Evolutionary conservation across 2,329 filamentous ascomycete species (phyloP), one percentile per base, ranked within the genome.

Genomic region (Seiridium cupressi): DNA sequence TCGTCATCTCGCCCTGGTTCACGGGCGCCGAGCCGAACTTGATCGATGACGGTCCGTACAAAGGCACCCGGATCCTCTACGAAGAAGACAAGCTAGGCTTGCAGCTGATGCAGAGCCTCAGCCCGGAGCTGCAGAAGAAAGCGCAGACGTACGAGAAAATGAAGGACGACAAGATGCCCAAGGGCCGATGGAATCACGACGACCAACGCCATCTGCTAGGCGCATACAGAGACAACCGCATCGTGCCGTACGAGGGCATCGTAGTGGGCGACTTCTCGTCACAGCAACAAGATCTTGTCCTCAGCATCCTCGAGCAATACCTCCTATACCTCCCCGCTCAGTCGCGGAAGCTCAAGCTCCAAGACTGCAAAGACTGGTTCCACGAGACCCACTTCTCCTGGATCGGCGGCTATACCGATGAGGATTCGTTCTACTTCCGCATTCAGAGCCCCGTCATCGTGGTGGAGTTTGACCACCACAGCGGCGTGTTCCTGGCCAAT

Each of bases 401-500:
- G 89, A 93, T 93, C 58, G 91, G 91, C 3, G 86, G 84, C 0
- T 90, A 78, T 62, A 84, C 80, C 0, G 80, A 90, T 56, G 74
- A 84, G 0, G 89, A 93, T 70, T 79, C 90, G 0, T 94, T 91
- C 68, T 94, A 93, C 73, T 94, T 88, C 68, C 82, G 91, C 0
- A 82, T 94, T 3, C 90, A 94, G 73, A 92, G 85, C 64, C 90
- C 90, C 0, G 89, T 93, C 0, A 78, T 92, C 0, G 77, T 93
- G 2, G 78, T 89, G 56, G 91, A 94, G 78, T 91, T 94, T 67
- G 91, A 93, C 67, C 89, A 92, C 69, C 90, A 93, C 72, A 90
- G 86, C 0, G 90, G 90, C 0, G 90, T 93, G 0, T 93, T 93
- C 66, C 72, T 94, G 68, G 86, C 81, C 1, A 94, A 93, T 69